Base-by-base conservation (phyloP, 106 monocot genomes). In the Agapanthus africanus region DNA sequence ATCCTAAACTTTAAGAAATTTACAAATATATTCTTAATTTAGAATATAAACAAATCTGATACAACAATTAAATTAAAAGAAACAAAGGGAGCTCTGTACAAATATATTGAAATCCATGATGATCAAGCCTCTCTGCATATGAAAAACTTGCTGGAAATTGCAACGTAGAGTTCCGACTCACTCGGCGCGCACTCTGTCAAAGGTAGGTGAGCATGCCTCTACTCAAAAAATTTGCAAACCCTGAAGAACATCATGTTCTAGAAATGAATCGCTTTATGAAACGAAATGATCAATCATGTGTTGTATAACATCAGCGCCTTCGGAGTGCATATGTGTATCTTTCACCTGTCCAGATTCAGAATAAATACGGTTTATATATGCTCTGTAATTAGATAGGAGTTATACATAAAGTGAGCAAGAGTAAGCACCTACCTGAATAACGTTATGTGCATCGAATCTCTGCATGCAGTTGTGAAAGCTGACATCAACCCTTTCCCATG, bases 401-500 rank as follows among this genome's bases (percentile, higher is more conserved):
- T 36, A 22, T 10, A 19, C 9, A 64, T 64, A 37, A 39, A 38
- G 8, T 39, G 21, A 64, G 37, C 30, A 35, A 36, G 34, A 61
- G 57, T 1, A 13, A 64, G 38, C 5, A 49, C 6, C 42, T 10
- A 99, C 97, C 97, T 99, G 97, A 77, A 99, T 99, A n/a, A 82
- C 68, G 71, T 89, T 93, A 68, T 99, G 97, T 68, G 97, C 92
- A 42, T 90, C 90, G 54, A 81, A 82, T 59, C 87, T 79, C 67
- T 70, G 74, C 46, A 37, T 80, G 77, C 84, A 69, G 36, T 59
- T 76, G 46, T 87, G 84, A 65, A 99, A 99, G 71, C 97, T 99
- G 28, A 99, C 97, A 74, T 99, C 97, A 23, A 99, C 90, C 67
- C 76, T 99, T 80, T 93, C 89, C 97, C 97, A 99, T 28, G 97